Base-by-base conservation (phyloP, 306 rosid genomes). In the Cicer arietinum region DNA sequence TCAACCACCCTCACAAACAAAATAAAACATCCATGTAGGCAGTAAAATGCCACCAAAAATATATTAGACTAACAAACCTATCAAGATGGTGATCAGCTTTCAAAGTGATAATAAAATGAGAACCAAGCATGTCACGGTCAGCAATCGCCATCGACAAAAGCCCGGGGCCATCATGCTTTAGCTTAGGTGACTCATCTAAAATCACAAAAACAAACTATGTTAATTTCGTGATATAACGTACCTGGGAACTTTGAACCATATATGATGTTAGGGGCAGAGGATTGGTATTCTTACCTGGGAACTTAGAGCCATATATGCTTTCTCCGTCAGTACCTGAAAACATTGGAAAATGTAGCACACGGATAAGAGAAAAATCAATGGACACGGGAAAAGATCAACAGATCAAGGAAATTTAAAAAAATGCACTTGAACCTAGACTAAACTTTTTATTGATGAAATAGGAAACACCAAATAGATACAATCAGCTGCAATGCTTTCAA, bases 251-350 rank as follows among this genome's bases (percentile, higher is more conserved):
- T 82, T 0, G 75, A 86, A 12, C 94, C 95, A 41, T 94, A 94
- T 76, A 12, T 62, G 50, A 73, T 41, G 37, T 53, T 7, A n/a
- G 11, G 37, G 42, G 46, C 9, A 10, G 10, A 13, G 7, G 8
- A 37, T 37, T 54, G 35, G 30, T 41, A 69, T 51, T 66, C 80
- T 86, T 68, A 94, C 99, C 99, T 79, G 97, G 97, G 80, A 94
- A 92, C 76, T 89, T 84, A 0, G 73, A 86, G 10, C 94, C 96
- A 41, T 94, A 94, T 76, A 94, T 92, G 84, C 99, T 92, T 86
- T 94, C 99, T 70, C 99, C 97, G 77, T 88, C 88, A 52, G 97
- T 86, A 57, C 99, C 97, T 94, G 89, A 76, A 74, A 67, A 76
- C 45, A 68, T 22, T 11, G 39, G 64, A 69, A 63, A 73, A 67